Evolutionary conservation across 1,284 basidiomycete genomes (phyloP), one percentile per base, ranked within the genome.

Genomic region (Omphalotus olearius): DNA sequence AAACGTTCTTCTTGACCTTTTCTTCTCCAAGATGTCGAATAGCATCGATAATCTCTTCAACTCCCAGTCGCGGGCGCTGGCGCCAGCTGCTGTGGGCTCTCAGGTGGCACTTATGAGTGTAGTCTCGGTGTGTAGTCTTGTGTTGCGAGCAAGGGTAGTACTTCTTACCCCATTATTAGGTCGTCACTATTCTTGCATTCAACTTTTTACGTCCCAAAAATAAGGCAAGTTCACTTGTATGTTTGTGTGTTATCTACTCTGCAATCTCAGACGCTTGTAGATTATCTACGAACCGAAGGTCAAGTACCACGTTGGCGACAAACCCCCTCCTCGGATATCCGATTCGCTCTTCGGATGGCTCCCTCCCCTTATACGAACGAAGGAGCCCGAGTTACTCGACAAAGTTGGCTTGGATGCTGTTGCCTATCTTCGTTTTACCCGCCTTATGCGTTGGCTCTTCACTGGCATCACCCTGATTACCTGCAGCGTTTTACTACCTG

Each of bases 391-490:
- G 59, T 81, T 98, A 41, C 75, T 98, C 28, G 83, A 91, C 59
- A 93, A 95, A 66, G 80, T 98, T 62, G 96, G 92, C 14, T 82
- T 98, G 17, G 97, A 99, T 66, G 96, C 95, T 0, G 88, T 93
- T 46, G 81, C 90, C 11, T 99, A 92, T 68, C 81, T 99, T 16
- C 88, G 95, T 18, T 98, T 99, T 67, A 78, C 89, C 25, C 85
- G 93, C 55, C 85, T 99, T 73, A 79, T 91, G 63, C 84, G 93
- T 23, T 83, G 80, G 74, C 72, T 91, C 37, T 95, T 94, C 73
- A 72, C 79, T 40, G 69, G 72, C 37, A 75, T 93, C 50, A 82
- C 88, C 1, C 46, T 80, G 47, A 70, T 93, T 46, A 76, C 83
- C 40, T 90, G 88, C 59, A 82, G 73, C 14, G 73, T 93, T 35